Base-by-base conservation (phyloP, 495 filamentous ascomycete genomes). In the Venustampulla echinocandica region DNA sequence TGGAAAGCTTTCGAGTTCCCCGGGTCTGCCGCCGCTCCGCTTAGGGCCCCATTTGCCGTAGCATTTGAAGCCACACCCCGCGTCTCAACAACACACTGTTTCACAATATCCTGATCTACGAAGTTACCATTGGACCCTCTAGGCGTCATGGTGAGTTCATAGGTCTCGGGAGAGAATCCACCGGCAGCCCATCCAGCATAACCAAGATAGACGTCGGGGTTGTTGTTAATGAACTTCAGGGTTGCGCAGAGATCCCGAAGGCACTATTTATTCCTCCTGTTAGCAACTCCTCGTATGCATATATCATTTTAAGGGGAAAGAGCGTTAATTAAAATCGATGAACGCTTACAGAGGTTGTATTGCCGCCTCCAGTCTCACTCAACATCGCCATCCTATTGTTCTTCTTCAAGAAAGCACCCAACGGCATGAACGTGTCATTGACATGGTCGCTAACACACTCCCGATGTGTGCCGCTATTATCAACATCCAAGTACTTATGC, bases 401-500 rank as follows among this genome's bases (percentile, higher is more conserved):
- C 23, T 50, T 33, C 15, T 70, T 57, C 39, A 80, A 57, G 48
- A 61, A 79, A 2, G 58, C 42, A 5, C 69, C 69, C 0, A 77
- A 60, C 1, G 66, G 58, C 3, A 46, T 51, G 52, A 81, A 77
- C 20, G 65, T 64, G 15, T 59, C 64, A 43, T 56, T 50, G 22
- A 71, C 63, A 49, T 74, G 71, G 55, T 75, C 64, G 17, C 65
- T 70, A 10, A 64, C 61, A 58, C 77, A 80, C n/a, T 64, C 46
- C 19, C 61, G 41, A 60, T 72, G 61, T 4, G 69, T 76, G 20
- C 75, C 77, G 28, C 65, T 70, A 51, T 70, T 66, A 56, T 79
- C 77, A 15, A 54, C 60, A 55, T 80, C 77, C 28, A 80, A 67
- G 54, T 79, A 81, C 45, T 70, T 60, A 56, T 73, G 70, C 3